Percentiles rank a stretch among this genome's conserved stretches.
Evolutionary conservation across 257 asterid species (phyloP).

Genomic region (Solanum tacnaense): DNA sequence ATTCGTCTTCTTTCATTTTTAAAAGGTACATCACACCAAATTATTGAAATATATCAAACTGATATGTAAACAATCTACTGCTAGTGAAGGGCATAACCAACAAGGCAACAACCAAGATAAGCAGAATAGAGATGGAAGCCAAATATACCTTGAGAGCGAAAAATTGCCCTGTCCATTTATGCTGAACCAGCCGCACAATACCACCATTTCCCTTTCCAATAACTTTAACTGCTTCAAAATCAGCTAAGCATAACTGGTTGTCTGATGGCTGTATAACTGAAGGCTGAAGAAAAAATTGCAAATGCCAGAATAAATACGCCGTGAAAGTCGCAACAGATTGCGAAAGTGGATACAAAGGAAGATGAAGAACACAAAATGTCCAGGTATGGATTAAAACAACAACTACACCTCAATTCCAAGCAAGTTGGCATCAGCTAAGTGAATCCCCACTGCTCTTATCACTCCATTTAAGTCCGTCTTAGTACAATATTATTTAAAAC

Average conservation of each 20-base stretch:
- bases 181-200: constrained; percentile 87
- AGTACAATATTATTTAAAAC: neutral
- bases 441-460: neutral
- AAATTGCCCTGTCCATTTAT: constrained; percentile 91
- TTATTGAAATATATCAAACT: neutral
- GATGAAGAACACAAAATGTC: neutral
- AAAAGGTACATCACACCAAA: neutral
- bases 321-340: neutral
- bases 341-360: neutral
- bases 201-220: constrained; percentile 97
- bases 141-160: constrained; percentile 82
- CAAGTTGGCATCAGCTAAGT: neutral
- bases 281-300: constrained; percentile 36
- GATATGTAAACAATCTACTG: neutral
- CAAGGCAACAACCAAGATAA: neutral
- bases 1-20: neutral
- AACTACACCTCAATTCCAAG: neutral
- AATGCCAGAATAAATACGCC: neutral
- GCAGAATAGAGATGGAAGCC: neutral
- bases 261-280: constrained; percentile 76
- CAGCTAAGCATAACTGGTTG: constrained; percentile 90
- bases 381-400: neutral
- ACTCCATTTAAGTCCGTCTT: neutral
- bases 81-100: neutral
- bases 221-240: constrained; percentile 86